Base-by-base conservation (phyloP, 495 filamentous ascomycete species). In the Penicillium arizonense region DNA sequence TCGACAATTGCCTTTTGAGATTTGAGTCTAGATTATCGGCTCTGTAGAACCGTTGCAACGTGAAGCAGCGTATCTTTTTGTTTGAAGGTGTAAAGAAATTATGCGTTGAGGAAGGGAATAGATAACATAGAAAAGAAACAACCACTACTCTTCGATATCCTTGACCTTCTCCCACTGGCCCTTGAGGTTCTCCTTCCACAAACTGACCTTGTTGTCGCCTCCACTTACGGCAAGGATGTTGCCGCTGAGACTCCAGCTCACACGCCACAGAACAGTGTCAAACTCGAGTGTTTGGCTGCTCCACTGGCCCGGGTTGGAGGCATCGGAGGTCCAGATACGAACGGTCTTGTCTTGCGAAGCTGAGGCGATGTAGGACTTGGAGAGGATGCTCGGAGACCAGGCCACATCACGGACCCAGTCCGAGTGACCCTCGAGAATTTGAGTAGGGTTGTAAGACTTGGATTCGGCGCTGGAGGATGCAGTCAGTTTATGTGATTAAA, bases 331-430 rank as follows among this genome's bases (percentile, higher is more conserved):
- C 95, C 95, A 99, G 71, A 99, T 96, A 47, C 92, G 82, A 47
- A 97, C 93, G 10, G 90, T 96, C 79, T 91, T 92, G 62, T 99
- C 94, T 76, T 97, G 91, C n/a, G 83, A 86, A 12, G 93, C 94
- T 13, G 84, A 88, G 20, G 94, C 95, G 57, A 99, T 96, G 75
- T 99, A 99, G 40, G 83, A 86, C 79, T 96, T 97, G 64, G 88
- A 87, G 53, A 97, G 78, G 40, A 97, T 88, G 48, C 89, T 95
- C 6, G 94, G 94, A 40, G 87, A 88, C 95, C 95, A 97, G 12
- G 93, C 90, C 7, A 99, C 94, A 67, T 99, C 95, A 42, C 94
- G 88, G 44, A 99, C 94, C 94, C 94, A 99, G 76, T 97, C 94
- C 0, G 84, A 86, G 70, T 99, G 94, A 58, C 94, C 94, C 53